A percentile compares a stretch with the other conserved stretches of the same genome.
Conservation (phyloP, 306 rosid species). For the Trifolium subterraneum region DNA sequence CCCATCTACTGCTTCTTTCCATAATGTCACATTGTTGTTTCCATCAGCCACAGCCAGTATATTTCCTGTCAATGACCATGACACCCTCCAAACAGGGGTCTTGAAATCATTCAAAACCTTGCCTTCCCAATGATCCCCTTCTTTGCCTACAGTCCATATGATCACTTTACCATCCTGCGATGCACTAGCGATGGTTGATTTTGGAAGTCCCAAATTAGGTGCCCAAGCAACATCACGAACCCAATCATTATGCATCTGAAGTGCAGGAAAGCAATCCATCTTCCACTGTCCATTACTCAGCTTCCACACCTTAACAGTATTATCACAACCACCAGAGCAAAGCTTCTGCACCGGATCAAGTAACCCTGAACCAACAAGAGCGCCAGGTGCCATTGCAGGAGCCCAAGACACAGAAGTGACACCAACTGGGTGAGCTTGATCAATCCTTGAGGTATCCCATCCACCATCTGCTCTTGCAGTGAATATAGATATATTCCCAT, state of each 20-base stretch:
- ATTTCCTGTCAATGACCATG: constrained; percentile 92
- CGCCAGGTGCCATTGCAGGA: constrained; percentile 78
- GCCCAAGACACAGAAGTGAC: constrained; percentile 97
- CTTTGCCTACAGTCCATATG: constrained; percentile 85
- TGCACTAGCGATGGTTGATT: constrained; percentile 82
- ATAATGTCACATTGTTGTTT: constrained; percentile 73
- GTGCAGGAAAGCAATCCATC: constrained; percentile 92
- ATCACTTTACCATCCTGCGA: constrained; percentile 82
- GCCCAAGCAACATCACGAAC: constrained; percentile 96
- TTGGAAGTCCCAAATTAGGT: constrained; percentile 86
- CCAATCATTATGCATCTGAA: constrained; percentile 85
- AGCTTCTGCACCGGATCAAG: constrained; percentile 86
- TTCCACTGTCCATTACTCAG: constrained; percentile 79
- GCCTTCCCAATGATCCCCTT: constrained; percentile 94
- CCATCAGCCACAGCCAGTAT: constrained; percentile 90
- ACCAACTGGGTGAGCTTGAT: constrained; percentile 84
- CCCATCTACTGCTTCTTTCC: constrained; percentile 90
- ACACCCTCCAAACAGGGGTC: constrained; percentile 83
- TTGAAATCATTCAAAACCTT: constrained; percentile 75
- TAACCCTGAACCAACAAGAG: constrained; percentile 77
- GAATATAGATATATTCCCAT: constrained; percentile 83
- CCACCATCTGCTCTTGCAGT: constrained; percentile 78
- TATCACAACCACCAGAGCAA: constrained; percentile 91
- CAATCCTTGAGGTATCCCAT: constrained; percentile 78
- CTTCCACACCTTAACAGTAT: constrained; percentile 86